Conservation (phyloP, 495 filamentous ascomycete genomes). For the Annulohypoxylon nitens region DNA sequence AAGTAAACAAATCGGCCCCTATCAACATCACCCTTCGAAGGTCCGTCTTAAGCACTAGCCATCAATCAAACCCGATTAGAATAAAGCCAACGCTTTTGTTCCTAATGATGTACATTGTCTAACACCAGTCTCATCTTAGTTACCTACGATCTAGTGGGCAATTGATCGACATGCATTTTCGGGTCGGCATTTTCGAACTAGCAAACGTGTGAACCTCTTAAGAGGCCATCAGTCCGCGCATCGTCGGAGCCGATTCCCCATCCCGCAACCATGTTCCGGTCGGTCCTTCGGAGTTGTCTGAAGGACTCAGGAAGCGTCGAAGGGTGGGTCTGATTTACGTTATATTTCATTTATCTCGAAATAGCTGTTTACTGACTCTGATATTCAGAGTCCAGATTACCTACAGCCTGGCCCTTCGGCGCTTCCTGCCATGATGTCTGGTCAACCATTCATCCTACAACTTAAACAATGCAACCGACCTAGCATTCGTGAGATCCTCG, state of each 20-base stretch:
- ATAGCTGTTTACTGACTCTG: background rate
- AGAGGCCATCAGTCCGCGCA: too few species aligned
- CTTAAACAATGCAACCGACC: too few species aligned
- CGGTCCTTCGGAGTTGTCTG: background rate
- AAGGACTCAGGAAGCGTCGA: background rate
- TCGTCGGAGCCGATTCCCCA: background rate
- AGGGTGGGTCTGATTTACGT: background rate
- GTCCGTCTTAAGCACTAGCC: background rate
- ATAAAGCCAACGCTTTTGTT: background rate
- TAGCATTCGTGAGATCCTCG: too few species aligned
- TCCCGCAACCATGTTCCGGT: background rate
- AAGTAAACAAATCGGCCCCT: background rate
- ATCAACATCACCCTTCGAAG: background rate
- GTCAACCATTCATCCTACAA: too few species aligned
- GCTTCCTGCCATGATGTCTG: background rate
- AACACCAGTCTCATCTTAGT: background rate
- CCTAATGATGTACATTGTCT: background rate
- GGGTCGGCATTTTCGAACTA: background rate
- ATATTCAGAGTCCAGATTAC: background rate
- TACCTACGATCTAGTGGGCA: background rate
- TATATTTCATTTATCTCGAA: background rate
- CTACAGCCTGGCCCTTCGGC: background rate
- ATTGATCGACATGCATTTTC: background rate
- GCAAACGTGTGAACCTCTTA: too few species aligned
- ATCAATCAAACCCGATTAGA: background rate